phyloP scores from a whole-genome alignment of 208 protist genomes.

The Leishmania braziliensis region DNA sequence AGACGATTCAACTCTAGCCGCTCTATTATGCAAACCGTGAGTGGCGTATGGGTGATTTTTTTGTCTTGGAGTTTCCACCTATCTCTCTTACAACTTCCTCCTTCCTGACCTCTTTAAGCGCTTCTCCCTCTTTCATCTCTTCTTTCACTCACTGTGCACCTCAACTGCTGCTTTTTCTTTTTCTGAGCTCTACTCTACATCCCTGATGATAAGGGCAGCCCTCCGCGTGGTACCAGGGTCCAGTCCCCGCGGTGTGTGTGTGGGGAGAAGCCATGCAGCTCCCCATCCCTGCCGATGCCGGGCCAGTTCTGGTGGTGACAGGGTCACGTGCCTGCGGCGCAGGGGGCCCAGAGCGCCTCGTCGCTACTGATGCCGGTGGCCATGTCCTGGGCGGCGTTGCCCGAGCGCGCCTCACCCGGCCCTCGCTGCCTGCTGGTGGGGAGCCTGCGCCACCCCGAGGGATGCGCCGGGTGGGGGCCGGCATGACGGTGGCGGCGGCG shows the following conservation, averaged over 20 bases:
- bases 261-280: not conserved
- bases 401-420: not conserved
- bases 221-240: not conserved
- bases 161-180: not conserved
- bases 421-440: not conserved
- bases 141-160: not conserved
- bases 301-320: not conserved
- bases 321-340: not conserved
- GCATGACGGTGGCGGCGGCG: too few species aligned
- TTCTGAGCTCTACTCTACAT: not conserved
- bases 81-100: not conserved
- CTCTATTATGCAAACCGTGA: not conserved
- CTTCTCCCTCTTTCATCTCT: not conserved
- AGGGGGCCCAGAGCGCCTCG: not conserved
- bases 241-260: not conserved
- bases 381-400: not conserved
- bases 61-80: not conserved
- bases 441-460: not conserved
- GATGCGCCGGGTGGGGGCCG: not conserved
- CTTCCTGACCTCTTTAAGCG: too few species aligned
- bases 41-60: not conserved
- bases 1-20: conserved; percentile 5
- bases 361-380: not conserved
- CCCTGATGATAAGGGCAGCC: too few species aligned
- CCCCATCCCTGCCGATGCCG: not conserved